phyloP scores from a whole-genome alignment of 805 yeast genomes.

The Hanseniaspora singularis region DNA sequence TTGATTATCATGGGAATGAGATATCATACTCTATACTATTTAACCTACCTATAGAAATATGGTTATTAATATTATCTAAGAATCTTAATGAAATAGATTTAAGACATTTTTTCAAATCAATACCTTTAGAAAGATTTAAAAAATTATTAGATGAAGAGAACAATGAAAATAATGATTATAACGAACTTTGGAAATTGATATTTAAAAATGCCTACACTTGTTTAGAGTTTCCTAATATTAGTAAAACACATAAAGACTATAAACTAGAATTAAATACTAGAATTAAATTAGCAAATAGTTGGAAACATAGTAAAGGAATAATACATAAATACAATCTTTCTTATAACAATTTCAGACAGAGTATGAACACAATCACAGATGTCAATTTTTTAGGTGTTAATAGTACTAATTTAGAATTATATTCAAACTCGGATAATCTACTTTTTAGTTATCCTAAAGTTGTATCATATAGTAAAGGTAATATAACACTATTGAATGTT shows the following conservation, averaged over 20 bases:
- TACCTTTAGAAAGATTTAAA: constrained; percentile 8
- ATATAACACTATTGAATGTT: constrained; percentile 27
- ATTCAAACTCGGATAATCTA: constrained; percentile 21
- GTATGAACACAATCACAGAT: background rate
- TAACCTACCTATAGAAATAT: constrained; percentile 11
- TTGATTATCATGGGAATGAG: background rate
- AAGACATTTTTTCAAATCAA: constrained; percentile 11
- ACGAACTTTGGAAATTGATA: constrained; percentile 34
- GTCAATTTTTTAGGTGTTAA: constrained; percentile 16
- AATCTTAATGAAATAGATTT: constrained; percentile 9
- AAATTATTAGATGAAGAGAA: background rate
- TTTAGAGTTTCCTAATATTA: constrained; percentile 29
- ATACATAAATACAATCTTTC: constrained; percentile 27
- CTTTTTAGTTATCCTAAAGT: constrained; percentile 29
- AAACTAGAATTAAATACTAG: constrained; percentile 28
- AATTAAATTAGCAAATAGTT: constrained; percentile 23
- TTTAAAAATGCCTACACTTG: constrained; percentile 26
- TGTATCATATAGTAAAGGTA: constrained; percentile 29
- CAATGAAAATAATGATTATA: constrained; percentile 19
- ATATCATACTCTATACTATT: constrained; percentile 3
- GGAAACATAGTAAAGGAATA: constrained; percentile 29
- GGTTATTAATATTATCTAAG: constrained; percentile 8
- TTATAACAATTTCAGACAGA: constrained; percentile 18
- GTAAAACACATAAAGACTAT: constrained; percentile 28
- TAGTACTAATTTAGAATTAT: background rate